Evolutionary conservation across 176 grass and related monocot genomes (phyloP), one percentile per base, ranked within the genome.

Genomic region (Aegilops tauschii): DNA sequence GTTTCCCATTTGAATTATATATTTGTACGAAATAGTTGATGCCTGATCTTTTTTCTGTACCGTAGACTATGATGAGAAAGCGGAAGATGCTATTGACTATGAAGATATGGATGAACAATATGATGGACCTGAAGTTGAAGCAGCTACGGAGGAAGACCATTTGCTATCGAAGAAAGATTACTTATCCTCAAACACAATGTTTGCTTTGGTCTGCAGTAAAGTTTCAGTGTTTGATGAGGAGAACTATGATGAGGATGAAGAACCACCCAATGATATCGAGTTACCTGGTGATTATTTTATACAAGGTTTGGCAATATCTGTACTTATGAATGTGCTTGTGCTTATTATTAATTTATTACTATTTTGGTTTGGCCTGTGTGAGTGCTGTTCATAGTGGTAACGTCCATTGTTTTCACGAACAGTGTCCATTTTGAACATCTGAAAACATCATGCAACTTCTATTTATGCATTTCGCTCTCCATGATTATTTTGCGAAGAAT

Each of bases 21-120:
- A 68, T 27, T 44, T 73, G 23, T 27, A 39, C 2, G 14, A 13
- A 81, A 64, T 88, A 65, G n/a, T 81, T 92, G 54, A 65, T 75
- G 67, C 27, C 34, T 62, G 4, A 73, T 56, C 20, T 11, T 30
- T 73, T 65, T 88, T 25, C 61, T 83, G 5, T 73, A 91, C 61
- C 50, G 76, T 81, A 98, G 96, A 98, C 88, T 98, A 98, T 78
- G 93, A 96, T 88, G 96, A 95, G 87, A 98, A 98, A 82, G 96
- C 92, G 80, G 96, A 98, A 84, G 96, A 98, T 86, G 96, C 96
- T 86, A 83, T 98, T 67, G 88, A 98, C 83, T 98, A 98, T 85
- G 93, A 96, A 94, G 96, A 96, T 85, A 96, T 98, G 77, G 96
- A 98, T 89, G 96, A 98, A 86, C 90, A 96, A 82, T 98, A 98